phyloP scores from a whole-genome alignment of 192 early-diverging fungal genomes.

The Phlyctochytrium arcticum region DNA sequence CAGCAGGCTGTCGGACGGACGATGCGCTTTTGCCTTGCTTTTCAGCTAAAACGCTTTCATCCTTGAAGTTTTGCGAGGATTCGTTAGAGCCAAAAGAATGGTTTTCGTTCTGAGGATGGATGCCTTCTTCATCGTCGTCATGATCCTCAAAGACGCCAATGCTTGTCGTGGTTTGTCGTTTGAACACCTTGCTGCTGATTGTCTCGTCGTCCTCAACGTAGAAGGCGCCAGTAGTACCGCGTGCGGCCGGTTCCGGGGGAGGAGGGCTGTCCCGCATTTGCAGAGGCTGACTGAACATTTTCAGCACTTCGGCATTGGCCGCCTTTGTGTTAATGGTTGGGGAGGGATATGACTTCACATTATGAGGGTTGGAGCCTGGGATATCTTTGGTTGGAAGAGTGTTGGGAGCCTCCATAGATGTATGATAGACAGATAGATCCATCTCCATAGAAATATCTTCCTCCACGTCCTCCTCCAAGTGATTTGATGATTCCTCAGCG shows the following conservation, averaged over 20 bases:
- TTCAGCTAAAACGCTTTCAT: no score
- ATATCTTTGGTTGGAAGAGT: neutral
- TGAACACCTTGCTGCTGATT: conserved; percentile 41
- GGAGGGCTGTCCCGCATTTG: no score
- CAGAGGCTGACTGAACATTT: conserved; percentile 45
- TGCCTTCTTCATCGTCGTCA: conserved; percentile 13
- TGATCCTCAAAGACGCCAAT: conserved; percentile 37
- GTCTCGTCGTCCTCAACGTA: conserved; percentile 51
- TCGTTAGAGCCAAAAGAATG: neutral
- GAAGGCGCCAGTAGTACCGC: conserved; percentile 6
- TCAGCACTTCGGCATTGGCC: conserved; percentile 43
- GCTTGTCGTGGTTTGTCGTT: neutral
- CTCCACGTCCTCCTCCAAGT: no score
- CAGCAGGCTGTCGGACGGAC: neutral
- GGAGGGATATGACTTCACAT: conserved; percentile 6
- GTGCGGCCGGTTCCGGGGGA: conserved; percentile 4
- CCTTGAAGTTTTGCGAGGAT: no score
- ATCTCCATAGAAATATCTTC: no score
- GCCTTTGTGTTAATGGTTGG: conserved; percentile 57
- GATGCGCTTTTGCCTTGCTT: neutral
- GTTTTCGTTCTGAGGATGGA: neutral
- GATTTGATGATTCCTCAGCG: no score
- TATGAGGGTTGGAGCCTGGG: neutral
- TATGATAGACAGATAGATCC: no score
- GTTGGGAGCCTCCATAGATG: no score